Conservation (phyloP, 306 rosid genomes). For the Vigna unguiculata region DNA sequence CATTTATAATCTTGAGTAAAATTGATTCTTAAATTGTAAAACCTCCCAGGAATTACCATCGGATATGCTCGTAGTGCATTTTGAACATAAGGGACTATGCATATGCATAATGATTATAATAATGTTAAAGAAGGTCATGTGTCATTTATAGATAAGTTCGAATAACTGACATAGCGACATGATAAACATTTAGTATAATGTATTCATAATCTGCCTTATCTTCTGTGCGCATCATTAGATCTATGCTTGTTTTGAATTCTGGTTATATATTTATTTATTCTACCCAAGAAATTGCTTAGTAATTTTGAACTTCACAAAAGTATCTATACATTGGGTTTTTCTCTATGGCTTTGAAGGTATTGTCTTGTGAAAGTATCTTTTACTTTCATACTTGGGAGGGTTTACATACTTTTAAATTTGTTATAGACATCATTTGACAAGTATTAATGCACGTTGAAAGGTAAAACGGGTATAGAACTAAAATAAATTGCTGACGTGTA, state of each 20-base stretch:
- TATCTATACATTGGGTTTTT: not conserved
- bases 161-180: constrained; percentile 1
- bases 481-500: constrained; percentile 1
- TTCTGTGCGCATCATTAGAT: constrained; percentile 11
- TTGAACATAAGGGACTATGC: constrained; percentile 29
- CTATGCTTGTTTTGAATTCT: constrained; percentile 3
- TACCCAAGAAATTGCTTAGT: not conserved
- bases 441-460: constrained; percentile 7
- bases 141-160: constrained; percentile 13
- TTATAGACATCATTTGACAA: constrained; percentile 10
- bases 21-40: too few species aligned
- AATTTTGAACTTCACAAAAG: not conserved
- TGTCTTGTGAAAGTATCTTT: not conserved
- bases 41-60: too few species aligned
- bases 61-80: not conserved
- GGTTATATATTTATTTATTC: not conserved
- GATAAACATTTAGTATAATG: constrained; percentile 4
- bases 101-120: not conserved
- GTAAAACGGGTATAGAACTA: not conserved
- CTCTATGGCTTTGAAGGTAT: not conserved
- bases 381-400: not conserved
- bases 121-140: not conserved
- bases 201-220: not conserved
- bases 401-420: constrained; percentile 8
- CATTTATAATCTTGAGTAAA: too few species aligned